Evolutionary conservation across 768 basidiomycete genomes (phyloP), one percentile per base, ranked within the genome.

Genomic region (Naganishia randhawae): DNA sequence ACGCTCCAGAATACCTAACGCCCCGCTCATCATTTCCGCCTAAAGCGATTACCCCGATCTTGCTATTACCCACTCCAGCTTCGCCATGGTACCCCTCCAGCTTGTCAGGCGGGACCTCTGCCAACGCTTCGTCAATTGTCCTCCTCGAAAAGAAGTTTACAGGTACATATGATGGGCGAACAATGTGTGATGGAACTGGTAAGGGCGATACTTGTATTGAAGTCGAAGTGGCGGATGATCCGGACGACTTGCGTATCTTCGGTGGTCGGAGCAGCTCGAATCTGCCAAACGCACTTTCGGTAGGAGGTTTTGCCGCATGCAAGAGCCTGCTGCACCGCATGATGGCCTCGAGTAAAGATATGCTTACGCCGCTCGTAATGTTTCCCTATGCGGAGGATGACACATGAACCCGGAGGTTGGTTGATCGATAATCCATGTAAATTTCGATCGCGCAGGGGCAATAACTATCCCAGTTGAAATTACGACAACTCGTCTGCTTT

Each of bases 101-200:
- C 85, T 91, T 27, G 89, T 91, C 76, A 81, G 93, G 62, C 85
- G 85, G 32, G 71, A 71, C 35, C 55, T 68, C 25, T 27, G 8
- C 39, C 11, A 63, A 32, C 55, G 45, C 3, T 27, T 67, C 67
- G 11, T 53, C 19, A 2, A 13, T 11, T 8, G 13, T 14, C 19
- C 27, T 31, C 17, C 68, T 61, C 8, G 68, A 68, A 63, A 74
- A 80, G 72, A 81, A 79, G 53, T 77, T 75, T 10, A 57, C 17
- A 10, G 80, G 75, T 1, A 79, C 85, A 75, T 91, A 92, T 0
- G 78, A 72, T 0, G 91, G 91, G 48, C 82, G 81, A 1, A 61
- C 17, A 33, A 90, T 89, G 63, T 80, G 73, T 0, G 75, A 41
- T 11, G 90, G 90, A 13, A 91, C 87, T 6, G 69, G 57, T 50